Percentiles rank a stretch among this genome's conserved stretches.
These are phyloP conservation scores for Eucalyptus victrix DNA, from an alignment of 345 rosid genomes.

Conservation along the genomic window DNA sequence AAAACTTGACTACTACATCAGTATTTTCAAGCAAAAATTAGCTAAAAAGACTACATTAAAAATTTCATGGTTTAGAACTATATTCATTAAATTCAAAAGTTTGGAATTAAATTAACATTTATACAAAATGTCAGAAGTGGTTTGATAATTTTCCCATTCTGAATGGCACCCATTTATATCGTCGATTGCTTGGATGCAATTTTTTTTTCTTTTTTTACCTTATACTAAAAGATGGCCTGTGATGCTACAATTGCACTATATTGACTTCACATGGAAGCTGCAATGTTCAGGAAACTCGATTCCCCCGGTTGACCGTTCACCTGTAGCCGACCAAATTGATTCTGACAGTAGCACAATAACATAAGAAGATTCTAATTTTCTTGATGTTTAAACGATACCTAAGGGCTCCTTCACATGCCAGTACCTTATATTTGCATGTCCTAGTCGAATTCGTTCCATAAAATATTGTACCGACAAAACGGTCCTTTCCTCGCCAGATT, in stretches of 20 bases:
- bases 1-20: background rate
- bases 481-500: background rate
- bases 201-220: background rate
- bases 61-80: background rate
- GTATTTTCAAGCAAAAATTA: background rate
- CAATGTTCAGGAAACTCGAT: background rate
- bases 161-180: background rate
- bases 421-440: background rate
- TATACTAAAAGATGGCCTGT: background rate
- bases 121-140: fast-evolving
- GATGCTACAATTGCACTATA: background rate
- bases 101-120: background rate
- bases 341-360: background rate
- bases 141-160: background rate
- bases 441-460: background rate
- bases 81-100: background rate
- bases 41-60: background rate
- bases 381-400: background rate
- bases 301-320: background rate
- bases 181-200: background rate
- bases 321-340: background rate
- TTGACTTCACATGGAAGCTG: background rate
- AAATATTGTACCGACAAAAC: background rate
- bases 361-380: background rate
- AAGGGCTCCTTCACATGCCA: background rate